phyloP scores from a whole-genome alignment of 345 rosid genomes.

The Hibiscus tridactylites region DNA sequence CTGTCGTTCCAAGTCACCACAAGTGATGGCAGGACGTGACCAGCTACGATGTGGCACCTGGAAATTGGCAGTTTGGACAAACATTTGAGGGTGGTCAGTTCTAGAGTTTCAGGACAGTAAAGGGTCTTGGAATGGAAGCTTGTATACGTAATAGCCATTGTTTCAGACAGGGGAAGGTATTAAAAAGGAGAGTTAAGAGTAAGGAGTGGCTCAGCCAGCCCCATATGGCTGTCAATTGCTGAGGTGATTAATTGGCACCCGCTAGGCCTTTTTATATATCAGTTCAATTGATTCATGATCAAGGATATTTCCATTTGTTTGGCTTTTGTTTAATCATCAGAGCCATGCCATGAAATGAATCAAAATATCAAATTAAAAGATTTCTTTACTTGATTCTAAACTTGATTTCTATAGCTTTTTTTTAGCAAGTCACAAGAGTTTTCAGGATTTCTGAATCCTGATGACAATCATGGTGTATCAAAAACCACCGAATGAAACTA shows the following conservation, averaged over 20 bases:
- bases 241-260: slow-evolving; percentile 76
- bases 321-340: too few species aligned
- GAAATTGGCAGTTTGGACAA: slow-evolving; percentile 82
- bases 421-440: too few species aligned
- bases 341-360: neutral
- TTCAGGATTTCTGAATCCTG: too few species aligned
- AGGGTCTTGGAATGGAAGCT: neutral
- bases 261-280: slow-evolving; percentile 31
- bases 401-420: too few species aligned
- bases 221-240: slow-evolving; percentile 37
- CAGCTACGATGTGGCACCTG: slow-evolving; percentile 46
- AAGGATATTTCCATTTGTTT: too few species aligned
- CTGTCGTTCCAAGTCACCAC: slow-evolving; percentile 89
- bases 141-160: neutral
- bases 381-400: too few species aligned
- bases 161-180: neutral
- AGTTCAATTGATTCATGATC: too few species aligned
- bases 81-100: slow-evolving; percentile 71
- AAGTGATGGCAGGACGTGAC: slow-evolving; percentile 76
- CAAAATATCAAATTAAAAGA: neutral
- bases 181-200: neutral
- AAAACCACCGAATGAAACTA: too few species aligned
- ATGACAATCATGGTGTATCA: too few species aligned
- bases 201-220: slow-evolving; percentile 16
- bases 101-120: slow-evolving; percentile 17